Conservation (phyloP, 192 early-diverging fungal species). For the Backusella circina region DNA sequence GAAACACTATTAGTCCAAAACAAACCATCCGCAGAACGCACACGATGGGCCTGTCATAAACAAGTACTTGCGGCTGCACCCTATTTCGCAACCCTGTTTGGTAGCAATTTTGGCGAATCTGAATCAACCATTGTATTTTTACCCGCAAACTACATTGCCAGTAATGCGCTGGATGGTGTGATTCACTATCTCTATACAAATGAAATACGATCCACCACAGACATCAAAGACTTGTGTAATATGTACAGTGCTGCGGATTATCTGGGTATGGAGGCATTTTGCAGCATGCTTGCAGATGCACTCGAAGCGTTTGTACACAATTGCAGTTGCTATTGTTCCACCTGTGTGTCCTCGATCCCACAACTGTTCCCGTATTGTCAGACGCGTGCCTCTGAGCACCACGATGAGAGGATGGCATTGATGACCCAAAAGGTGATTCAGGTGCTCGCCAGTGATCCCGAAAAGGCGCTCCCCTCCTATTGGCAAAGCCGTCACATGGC, state of each 20-base stretch:
- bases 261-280: slow-evolving; percentile 21
- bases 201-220: background rate
- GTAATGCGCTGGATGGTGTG: background rate
- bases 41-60: slow-evolving; percentile 15
- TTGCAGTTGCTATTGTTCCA: slow-evolving; percentile 12
- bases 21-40: background rate
- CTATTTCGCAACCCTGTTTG: slow-evolving; percentile 34
- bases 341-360: slow-evolving; percentile 5
- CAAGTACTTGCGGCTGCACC: slow-evolving; percentile 7
- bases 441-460: slow-evolving; percentile 20
- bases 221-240: slow-evolving; percentile 4
- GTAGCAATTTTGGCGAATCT: slow-evolving; percentile 17
- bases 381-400: background rate
- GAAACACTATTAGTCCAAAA: background rate
- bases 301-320: slow-evolving; percentile 7
- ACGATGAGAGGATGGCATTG: slow-evolving; percentile 5
- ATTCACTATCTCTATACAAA: slow-evolving; percentile 26
- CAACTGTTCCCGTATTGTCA: background rate
- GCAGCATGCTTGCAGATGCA: background rate
- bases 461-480: slow-evolving; percentile 12
- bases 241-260: slow-evolving; percentile 26
- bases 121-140: slow-evolving; percentile 6
- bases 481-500: slow-evolving; percentile 18
- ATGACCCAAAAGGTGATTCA: background rate
- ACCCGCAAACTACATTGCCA: slow-evolving; percentile 1